Conservation (phyloP, 176 grass and related monocot species). For the Ampelocalamus luodianensis region DNA sequence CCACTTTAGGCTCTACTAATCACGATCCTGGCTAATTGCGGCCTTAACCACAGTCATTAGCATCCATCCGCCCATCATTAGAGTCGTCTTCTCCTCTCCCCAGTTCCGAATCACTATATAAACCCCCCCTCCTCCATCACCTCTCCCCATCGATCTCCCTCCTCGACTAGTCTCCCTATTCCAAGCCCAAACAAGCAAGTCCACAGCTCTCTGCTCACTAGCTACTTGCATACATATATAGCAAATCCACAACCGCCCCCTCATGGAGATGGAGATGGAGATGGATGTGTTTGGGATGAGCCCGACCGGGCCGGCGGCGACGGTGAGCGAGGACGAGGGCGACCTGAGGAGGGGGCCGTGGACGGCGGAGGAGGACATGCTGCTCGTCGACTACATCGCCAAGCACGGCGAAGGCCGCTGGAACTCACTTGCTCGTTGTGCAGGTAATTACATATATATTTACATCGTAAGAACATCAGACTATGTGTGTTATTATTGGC, state of each 20-base stretch:
- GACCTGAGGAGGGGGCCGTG: slow-evolving; percentile 76
- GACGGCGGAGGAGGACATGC: slow-evolving; percentile 78
- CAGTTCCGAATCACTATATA: not conserved
- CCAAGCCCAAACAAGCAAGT: not conserved
- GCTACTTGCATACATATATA: not conserved
- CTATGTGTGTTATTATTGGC: not conserved
- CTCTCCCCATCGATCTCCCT: not conserved
- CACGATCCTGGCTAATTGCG: slow-evolving; percentile 16
- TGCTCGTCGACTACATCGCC: slow-evolving; percentile 76
- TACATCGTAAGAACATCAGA: not conserved
- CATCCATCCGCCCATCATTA: not conserved
- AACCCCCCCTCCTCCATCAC: not conserved
- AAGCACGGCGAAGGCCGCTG: slow-evolving; percentile 78
- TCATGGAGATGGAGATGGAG: slow-evolving; percentile 25
- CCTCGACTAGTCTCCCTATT: too few relatives aligned
- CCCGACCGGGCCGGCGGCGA: not conserved
- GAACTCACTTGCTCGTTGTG: slow-evolving; percentile 86
- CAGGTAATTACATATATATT: slow-evolving; percentile 40
- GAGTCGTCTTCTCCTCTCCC: not conserved
- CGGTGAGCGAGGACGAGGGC: slow-evolving; percentile 38
- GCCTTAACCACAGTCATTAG: not conserved
- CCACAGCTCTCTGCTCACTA: not conserved
- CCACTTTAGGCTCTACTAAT: slow-evolving; percentile 36
- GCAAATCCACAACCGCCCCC: too few relatives aligned
- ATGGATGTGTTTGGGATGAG: slow-evolving; percentile 12